Percentiles rank a stretch among this genome's conserved stretches.
Conservation (phyloP, 2,329 filamentous ascomycete genomes). For the Stagonosporopsis tanaceti region DNA sequence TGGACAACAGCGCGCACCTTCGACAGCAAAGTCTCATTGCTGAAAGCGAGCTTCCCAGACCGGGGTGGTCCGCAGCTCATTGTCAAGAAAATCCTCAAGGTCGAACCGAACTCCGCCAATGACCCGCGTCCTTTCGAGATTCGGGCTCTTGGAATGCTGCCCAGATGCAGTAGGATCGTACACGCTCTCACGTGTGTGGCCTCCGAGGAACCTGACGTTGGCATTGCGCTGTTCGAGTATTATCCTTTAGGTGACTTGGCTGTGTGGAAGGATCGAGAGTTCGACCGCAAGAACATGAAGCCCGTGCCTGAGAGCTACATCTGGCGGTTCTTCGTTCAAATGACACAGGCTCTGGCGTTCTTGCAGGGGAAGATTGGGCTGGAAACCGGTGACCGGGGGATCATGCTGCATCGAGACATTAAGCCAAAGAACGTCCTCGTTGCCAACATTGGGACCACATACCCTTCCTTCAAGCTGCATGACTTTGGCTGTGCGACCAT, state of each 20-base stretch:
- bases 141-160: constrained; percentile 20
- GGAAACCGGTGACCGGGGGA: neutral
- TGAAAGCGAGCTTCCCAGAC: neutral
- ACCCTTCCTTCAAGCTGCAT: constrained; percentile 38
- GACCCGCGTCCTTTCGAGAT: constrained; percentile 25
- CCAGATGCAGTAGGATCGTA: constrained; percentile 32
- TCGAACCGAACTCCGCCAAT: neutral
- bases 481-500: constrained; percentile 34
- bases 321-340: constrained; percentile 41
- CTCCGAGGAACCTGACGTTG: constrained; percentile 15
- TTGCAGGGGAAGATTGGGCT: constrained; percentile 31
- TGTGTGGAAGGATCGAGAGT: constrained; percentile 27
- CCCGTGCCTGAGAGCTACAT: constrained; percentile 37
- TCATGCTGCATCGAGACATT: constrained; percentile 35
- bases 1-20: constrained; percentile 2
- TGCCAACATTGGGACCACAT: constrained; percentile 29
- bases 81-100: constrained; percentile 31
- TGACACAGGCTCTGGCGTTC: constrained; percentile 38
- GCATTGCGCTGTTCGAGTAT: constrained; percentile 30
- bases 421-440: constrained; percentile 44
- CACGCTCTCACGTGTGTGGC: constrained; percentile 18
- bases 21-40: neutral
- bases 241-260: constrained; percentile 34
- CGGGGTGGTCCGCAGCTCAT: constrained; percentile 12
- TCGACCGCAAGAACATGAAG: constrained; percentile 24